Evolutionary conservation across 495 filamentous ascomycete genomes (phyloP), one percentile per base, ranked within the genome.

Genomic region (Aspergillus wentii): DNA sequence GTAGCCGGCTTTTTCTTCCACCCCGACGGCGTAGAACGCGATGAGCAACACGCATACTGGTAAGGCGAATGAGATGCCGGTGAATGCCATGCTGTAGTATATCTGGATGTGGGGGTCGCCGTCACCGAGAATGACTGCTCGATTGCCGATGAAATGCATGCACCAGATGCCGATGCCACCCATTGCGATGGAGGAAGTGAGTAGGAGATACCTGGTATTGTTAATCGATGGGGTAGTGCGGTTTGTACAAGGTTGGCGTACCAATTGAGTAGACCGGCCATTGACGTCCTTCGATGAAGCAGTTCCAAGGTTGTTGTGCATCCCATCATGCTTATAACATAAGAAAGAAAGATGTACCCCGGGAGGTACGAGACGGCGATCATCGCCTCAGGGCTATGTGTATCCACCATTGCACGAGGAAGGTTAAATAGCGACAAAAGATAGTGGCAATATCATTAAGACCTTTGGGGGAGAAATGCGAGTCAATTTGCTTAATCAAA

Each of bases 71-170:
- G 89, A 94, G 11, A 87, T 60, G 13, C 76, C 77, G 0, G 87
- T 92, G 56, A 79, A 87, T 19, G 74, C 71, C 17, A 76, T 61
- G 32, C 74, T 86, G 67, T 94, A 95, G 8, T 75, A 56, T 38
- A 91, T 80, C 42, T 89, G 87, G 6, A 86, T 62, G 4, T 72
- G 54, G 14, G 63, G 37, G 36, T 75, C 61, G 27, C 82, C 83
- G 35, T 79, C 35, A 19, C 69, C 79, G 15, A 95, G 72, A 11
- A 78, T 61, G 23, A 88, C 84, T 4, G 89, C 87, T 14, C 83
- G 74, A 46, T 94, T 92, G 18, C 86, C 87, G 43, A 94, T 82
- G 49, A 80, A 94, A 53, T 94, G 89, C 82, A 86, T 86, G 43
- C 74, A 80, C 81, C 80, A 86, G 40, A 91, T 88, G n/a, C 83